Conservation (phyloP, 1,284 basidiomycete species). For the Puccinia hordei region DNA sequence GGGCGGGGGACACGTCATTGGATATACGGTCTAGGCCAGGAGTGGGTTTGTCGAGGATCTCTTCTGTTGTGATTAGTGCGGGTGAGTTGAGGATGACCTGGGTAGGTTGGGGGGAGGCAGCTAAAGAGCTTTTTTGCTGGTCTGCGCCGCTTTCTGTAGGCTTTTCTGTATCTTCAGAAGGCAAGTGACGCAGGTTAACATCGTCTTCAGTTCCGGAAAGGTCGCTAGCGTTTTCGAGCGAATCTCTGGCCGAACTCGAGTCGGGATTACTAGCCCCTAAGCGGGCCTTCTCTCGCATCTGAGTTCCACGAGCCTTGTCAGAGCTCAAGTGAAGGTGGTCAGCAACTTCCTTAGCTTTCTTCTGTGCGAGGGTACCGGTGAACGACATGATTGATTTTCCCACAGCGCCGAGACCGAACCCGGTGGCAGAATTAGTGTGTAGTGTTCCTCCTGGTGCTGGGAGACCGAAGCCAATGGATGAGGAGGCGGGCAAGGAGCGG, state of each 20-base stretch:
- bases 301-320: conserved; percentile 4
- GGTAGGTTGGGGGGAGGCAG: no score
- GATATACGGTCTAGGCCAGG: no score
- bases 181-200: not conserved
- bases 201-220: conserved; percentile 7
- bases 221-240: conserved; percentile 7
- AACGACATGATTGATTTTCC: conserved; percentile 24
- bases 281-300: conserved; percentile 5
- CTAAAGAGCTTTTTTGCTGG: not conserved
- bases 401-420: not conserved
- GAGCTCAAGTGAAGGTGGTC: conserved; percentile 33
- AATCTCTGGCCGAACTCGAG: not conserved
- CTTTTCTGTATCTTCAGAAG: not conserved
- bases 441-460: not conserved
- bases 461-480: not conserved
- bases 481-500: conserved; percentile 8
- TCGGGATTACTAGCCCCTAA: not conserved
- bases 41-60: not conserved
- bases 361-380: conserved; percentile 4
- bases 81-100: not conserved
- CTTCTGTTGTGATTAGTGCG: not conserved
- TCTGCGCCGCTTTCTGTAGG: not conserved
- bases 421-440: not conserved
- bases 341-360: conserved; percentile 29
- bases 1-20: no score